Percentiles rank a stretch among this genome's conserved stretches.
phyloP scores from a whole-genome alignment of 208 protist genomes.

The Crithidia brevicula region DNA sequence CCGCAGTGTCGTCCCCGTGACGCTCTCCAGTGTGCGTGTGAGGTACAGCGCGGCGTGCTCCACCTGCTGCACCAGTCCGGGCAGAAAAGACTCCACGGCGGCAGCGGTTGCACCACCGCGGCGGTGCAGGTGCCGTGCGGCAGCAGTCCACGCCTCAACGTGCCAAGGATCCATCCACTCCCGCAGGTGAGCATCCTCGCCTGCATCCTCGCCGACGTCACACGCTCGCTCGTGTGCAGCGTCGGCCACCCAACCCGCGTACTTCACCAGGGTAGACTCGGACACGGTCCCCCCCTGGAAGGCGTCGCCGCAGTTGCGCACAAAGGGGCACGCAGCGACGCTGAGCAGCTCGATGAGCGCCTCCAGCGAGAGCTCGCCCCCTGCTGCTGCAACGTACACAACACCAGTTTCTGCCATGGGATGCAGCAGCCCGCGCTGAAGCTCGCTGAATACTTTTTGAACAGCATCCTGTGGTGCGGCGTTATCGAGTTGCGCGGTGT shows the following conservation, averaged over 20 bases:
- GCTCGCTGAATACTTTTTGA: conserved; percentile 24
- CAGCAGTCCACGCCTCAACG: conserved; percentile 18
- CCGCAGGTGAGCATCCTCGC: background rate
- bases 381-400: background rate
- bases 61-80: conserved; percentile 13
- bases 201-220: background rate
- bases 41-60: conserved; percentile 29
- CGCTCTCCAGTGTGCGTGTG: conserved; percentile 17
- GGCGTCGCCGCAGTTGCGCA: conserved; percentile 10
- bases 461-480: conserved; percentile 14
- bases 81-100: background rate
- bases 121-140: conserved; percentile 5
- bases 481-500: background rate
- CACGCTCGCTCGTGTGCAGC: conserved; percentile 18
- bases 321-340: conserved; percentile 21
- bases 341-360: conserved; percentile 32
- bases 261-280: conserved; percentile 3
- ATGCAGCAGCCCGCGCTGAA: conserved; percentile 26
- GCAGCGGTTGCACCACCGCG: background rate
- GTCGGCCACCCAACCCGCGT: conserved; percentile 1
- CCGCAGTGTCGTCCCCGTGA: conserved; percentile 9
- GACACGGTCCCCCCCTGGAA: background rate
- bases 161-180: conserved; percentile 39
- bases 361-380: conserved; percentile 24
- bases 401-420: background rate